Base-by-base conservation (phyloP, 2,329 filamentous ascomycete genomes). In the Ophiostoma pallidulum region DNA sequence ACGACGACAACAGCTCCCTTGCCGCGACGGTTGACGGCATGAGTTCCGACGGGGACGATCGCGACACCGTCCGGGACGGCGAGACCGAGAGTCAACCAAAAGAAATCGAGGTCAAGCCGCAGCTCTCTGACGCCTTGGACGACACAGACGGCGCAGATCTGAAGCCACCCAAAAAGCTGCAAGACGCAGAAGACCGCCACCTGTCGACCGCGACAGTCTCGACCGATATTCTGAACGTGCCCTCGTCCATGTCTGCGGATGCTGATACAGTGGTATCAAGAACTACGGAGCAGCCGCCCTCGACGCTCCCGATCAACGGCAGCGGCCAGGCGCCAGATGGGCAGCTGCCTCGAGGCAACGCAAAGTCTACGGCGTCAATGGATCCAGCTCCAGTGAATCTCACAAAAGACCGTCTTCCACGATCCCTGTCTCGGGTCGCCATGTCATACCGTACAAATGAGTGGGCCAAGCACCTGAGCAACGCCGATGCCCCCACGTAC, bases 401-500 rank as follows among this genome's bases (percentile, higher is more conserved):
- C 50, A 80, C 74, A 5, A 74, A 73, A 53, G 78, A 80, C 4
- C 72, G 72, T 10, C 72, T 94, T 9, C 86, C 86, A 0, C 68
- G 73, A n/a, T 78, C 79, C 12, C 65, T 89, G 29, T 92, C 89
- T 1, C 82, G 78, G 51, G 77, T 94, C 8, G 84, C 89, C 2
- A 70, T 87, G 61, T 86, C 84, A 0, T 94, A 92, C 60, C 79
- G 91, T 49, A 96, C 89, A 2, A 94, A 94, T 54, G 91, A 97
- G 66, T 97, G 91, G 91, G 88, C 89, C 0, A 96, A 95, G 62
- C 88, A 95, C 62, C 72, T 95, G 10, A 80, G 81, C 53, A 69
- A 76, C 36, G 89, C 91, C 7, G 90, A 96, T 14, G 67, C 70
- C 5, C 88, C 88, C 1, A 75, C 80, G 41, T 64, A 75, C 1